These are phyloP conservation scores for Xylaria sp. DNA, from an alignment of 2,329 filamentous ascomycete species.

Conservation along the genomic window DNA sequence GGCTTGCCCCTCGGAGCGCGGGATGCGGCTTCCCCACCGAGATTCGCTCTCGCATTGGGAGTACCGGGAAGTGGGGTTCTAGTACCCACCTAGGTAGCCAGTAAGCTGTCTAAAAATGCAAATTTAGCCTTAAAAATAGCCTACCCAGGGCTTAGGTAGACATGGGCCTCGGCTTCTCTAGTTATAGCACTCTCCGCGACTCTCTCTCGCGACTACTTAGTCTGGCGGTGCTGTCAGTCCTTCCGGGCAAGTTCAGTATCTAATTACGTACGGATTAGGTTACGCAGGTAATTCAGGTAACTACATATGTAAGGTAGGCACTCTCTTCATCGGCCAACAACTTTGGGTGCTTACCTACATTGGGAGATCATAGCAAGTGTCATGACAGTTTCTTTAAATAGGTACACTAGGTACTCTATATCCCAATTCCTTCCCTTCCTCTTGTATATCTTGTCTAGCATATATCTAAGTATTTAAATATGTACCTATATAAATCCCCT, in stretches of 20 bases:
- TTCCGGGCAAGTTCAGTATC: too few relatives aligned
- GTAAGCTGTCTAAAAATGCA: background rate
- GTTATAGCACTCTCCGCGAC: background rate
- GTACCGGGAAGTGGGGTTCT: background rate
- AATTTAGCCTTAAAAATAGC: background rate
- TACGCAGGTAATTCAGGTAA: background rate
- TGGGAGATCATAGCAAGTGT: too few relatives aligned
- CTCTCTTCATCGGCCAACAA: too few relatives aligned
- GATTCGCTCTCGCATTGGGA: conserved; percentile 12
- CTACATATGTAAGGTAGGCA: background rate
- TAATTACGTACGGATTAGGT: background rate
- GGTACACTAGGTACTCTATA: too few relatives aligned
- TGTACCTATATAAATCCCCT: background rate
- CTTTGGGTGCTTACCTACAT: too few relatives aligned
- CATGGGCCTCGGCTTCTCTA: background rate
- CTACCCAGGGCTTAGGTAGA: background rate
- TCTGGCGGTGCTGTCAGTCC: background rate
- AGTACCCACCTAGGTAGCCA: too few relatives aligned
- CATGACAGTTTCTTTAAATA: too few relatives aligned
- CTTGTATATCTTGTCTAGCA: background rate
- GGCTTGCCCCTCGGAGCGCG: conserved; percentile 29
- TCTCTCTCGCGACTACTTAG: too few relatives aligned
- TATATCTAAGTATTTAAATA: too few relatives aligned
- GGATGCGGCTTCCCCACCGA: conserved; percentile 32
- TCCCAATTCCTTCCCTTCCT: background rate